These are phyloP conservation scores for Microcos paniculata DNA, from an alignment of 345 rosid genomes.

Conservation along the genomic window DNA sequence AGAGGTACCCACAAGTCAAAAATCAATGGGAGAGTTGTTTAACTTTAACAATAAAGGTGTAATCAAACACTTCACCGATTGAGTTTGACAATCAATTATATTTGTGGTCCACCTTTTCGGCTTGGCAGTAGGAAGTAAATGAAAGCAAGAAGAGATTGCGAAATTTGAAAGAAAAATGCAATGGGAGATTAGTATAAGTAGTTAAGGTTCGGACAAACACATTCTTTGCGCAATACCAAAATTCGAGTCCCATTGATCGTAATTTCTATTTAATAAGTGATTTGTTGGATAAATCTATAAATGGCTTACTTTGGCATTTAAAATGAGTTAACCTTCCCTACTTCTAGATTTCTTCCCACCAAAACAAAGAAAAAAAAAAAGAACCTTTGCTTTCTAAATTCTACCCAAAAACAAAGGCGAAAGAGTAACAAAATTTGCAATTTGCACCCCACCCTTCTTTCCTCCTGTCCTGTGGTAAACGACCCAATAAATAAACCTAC, in stretches of 20 bases:
- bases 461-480: background rate
- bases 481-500: slow-evolving; percentile 8
- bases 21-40: background rate
- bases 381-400: slow-evolving; percentile 4
- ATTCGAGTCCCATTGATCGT: too few relatives aligned
- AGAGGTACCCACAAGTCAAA: slow-evolving; percentile 26
- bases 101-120: slow-evolving; percentile 31
- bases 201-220: too few relatives aligned
- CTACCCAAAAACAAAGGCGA: slow-evolving; percentile 7
- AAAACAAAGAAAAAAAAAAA: too few relatives aligned
- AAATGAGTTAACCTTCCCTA: too few relatives aligned
- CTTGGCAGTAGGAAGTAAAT: slow-evolving; percentile 11
- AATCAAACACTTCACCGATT: background rate
- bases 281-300: too few relatives aligned
- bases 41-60: background rate
- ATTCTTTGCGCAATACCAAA: too few relatives aligned
- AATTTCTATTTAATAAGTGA: too few relatives aligned
- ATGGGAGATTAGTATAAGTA: too few relatives aligned
- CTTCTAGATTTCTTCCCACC: too few relatives aligned
- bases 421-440: background rate
- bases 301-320: too few relatives aligned
- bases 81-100: background rate
- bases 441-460: background rate
- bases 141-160: background rate
- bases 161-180: too few relatives aligned